phyloP scores from a whole-genome alignment of 805 yeast species.

The Zygoascus flipseniorum region DNA sequence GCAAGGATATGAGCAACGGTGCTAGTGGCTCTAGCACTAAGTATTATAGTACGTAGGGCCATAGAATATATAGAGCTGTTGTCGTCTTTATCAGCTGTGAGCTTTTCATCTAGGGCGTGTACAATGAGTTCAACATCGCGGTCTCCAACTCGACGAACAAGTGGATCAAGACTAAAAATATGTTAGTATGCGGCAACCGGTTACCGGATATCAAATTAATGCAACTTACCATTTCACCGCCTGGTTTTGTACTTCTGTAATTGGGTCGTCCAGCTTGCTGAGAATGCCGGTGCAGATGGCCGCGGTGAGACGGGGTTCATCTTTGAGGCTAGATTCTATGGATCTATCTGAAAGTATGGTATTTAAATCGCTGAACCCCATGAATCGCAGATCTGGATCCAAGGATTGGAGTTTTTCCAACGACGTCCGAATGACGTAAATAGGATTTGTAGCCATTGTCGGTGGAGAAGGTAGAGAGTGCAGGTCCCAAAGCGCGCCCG shows the following conservation, averaged over 20 bases:
- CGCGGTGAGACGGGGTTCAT: conserved; percentile 19
- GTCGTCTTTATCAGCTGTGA: conserved; percentile 2
- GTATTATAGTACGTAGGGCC: conserved; percentile 28
- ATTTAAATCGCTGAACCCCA: conserved; percentile 73
- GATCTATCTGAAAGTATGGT: conserved; percentile 25
- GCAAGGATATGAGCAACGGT: conserved; percentile 20
- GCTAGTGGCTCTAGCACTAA: conserved; percentile 18
- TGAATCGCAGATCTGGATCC: conserved; percentile 76
- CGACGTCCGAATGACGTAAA: conserved; percentile 6
- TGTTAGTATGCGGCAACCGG: not conserved
- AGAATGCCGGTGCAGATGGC: conserved; percentile 35
- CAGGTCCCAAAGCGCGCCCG: no score
- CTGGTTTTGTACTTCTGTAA: conserved; percentile 66
- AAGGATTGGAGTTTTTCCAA: conserved; percentile 16
- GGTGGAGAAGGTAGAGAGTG: not conserved
- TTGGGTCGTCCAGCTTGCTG: conserved; percentile 46
- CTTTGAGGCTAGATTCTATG: conserved; percentile 21
- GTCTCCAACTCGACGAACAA: conserved; percentile 5
- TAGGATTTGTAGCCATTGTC: conserved; percentile 2
- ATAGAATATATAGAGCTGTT: conserved; percentile 29
- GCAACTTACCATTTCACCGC: conserved; percentile 42
- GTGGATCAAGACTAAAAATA: conserved; percentile 13
- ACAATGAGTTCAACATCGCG: conserved; percentile 6
- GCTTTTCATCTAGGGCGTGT: conserved; percentile 1
- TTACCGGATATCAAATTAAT: not conserved